Base-by-base conservation (phyloP, 2,329 filamentous ascomycete genomes). In the Neonectria sp. region DNA sequence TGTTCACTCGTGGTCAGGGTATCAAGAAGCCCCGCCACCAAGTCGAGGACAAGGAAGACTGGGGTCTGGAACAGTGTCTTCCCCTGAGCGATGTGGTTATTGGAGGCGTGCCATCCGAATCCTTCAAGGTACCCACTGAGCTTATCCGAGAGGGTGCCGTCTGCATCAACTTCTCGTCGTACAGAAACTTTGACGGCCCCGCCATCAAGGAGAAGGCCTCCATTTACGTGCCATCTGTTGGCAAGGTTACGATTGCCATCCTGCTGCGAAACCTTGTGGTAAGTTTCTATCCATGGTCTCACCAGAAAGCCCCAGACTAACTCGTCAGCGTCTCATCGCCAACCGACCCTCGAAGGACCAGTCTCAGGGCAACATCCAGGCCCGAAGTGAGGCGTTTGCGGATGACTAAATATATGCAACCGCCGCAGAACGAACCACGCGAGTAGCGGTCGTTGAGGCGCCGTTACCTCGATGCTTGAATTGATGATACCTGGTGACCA, bases 131-230 rank as follows among this genome's bases (percentile, higher is more conserved):
- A 29, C 93, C 95, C 6, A 92, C 92, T 4, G 89, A 93, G 58
- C 85, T 96, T 69, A 86, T 99, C 76, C 90, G 94, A 53, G 93
- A 97, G 63, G 96, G 96, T 55, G 95, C 94, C 33, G 94, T 97
- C n/a, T 99, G 96, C 86, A 95, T 99, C 84, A 99, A 99, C 83
- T 98, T 99, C 81, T 97, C 95, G 8, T 97, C 94, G 58, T 94
- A 93, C 82, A 94, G 95, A 85, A 98, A 99, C 83, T 98, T 98
- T 82, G 91, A 92, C 68, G 88, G 87, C 1, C 91, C 92, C 0
- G 93, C 93, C 55, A 91, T 98, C 73, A 98, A 97, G 84, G 93
- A 98, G 80, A 97, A 95, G 85, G 96, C 96, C 2, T 95, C 94
- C 6, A 97, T 99, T 76, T 99, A 98, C 76, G 95, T 98, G 21